Conservation (phyloP, 2,329 filamentous ascomycete genomes). For the Pseudopithomyces chartarum region DNA sequence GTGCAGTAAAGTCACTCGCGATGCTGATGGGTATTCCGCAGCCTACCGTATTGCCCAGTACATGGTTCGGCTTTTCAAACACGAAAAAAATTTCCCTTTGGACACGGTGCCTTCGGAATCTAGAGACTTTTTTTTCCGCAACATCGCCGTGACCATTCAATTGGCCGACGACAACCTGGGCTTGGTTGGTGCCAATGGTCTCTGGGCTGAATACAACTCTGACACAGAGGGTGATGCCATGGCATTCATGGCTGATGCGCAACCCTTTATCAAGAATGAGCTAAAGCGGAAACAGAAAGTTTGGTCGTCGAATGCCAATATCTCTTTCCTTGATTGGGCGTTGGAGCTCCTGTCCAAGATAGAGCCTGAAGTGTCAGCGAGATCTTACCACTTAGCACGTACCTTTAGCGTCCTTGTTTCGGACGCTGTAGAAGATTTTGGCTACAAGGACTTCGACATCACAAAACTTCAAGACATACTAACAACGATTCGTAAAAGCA, state of each 20-base stretch:
- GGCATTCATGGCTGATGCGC: constrained; percentile 58
- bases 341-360: constrained; percentile 27
- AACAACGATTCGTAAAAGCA: constrained; percentile 33
- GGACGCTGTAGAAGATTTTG: constrained; percentile 49
- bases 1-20: constrained; percentile 55
- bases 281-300: constrained; percentile 26
- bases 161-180: constrained; percentile 65
- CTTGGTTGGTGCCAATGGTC: constrained; percentile 59
- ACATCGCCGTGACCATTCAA: constrained; percentile 60
- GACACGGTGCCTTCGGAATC: constrained; percentile 35
- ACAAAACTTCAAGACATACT: constrained; percentile 44
- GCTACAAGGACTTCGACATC: constrained; percentile 44
- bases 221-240: constrained; percentile 59
- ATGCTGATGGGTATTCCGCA: constrained; percentile 72
- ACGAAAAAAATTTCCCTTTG: constrained; percentile 42
- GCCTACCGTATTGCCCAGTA: constrained; percentile 79
- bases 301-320: constrained; percentile 18
- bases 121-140: constrained; percentile 47
- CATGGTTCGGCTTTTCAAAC: constrained; percentile 62
- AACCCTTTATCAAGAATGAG: constrained; percentile 53
- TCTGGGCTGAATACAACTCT: constrained; percentile 55
- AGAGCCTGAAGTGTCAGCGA: constrained; percentile 25
- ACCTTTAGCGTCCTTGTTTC: constrained; percentile 44
- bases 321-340: constrained; percentile 33
- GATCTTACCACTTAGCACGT: constrained; percentile 50